Base-by-base conservation (phyloP, 257 asterid genomes). In the Scutellaria baicalensis region DNA sequence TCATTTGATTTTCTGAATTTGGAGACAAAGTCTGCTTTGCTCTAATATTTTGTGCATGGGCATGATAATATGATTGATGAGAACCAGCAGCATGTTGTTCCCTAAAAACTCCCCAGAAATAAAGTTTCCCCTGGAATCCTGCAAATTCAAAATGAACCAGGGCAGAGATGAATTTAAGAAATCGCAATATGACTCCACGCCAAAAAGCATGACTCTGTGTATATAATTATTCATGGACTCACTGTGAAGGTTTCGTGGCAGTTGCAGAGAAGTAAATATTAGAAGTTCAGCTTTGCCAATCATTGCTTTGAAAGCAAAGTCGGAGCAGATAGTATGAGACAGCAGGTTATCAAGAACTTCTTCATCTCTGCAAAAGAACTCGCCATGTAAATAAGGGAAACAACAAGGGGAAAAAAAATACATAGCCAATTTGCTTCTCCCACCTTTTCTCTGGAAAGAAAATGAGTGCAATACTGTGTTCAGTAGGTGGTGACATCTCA, bases 61-160 rank as follows among this genome's bases (percentile, higher is more conserved):
- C 77, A 45, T 75, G 61, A 54, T 63, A 31, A 57, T 75, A 77
- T 8, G 78, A 69, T 59, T 78, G 77, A 44, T 64, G 74, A 33
- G 76, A 54, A 50, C 65, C 61, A 66, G 72, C 50, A 50, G 44
- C 68, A 21, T 42, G 73, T 17, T 70, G 77, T 43, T 78, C 86
- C 68, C 71, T 81, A 61, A 86, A 83, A 73, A 81, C 78, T 48
- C 91, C 91, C 91, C 91, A 85, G 18, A 85, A 64, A 77, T 83
- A 85, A 68, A 60, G 78, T 67, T 81, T 83, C 58, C 88, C 91
- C 16, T 77, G 76, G 36, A 81, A 77, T 80, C 84, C 91, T 85
- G 80, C 54, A 66, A 66, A 63, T 71, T 74, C n/a, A 73, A 23
- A 17, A 69, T n/a, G 61, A 71, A 73, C 54, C 10, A 23, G 48